Conservation (phyloP, 129 eudicot genomes). For the Flaveria robusta region DNA sequence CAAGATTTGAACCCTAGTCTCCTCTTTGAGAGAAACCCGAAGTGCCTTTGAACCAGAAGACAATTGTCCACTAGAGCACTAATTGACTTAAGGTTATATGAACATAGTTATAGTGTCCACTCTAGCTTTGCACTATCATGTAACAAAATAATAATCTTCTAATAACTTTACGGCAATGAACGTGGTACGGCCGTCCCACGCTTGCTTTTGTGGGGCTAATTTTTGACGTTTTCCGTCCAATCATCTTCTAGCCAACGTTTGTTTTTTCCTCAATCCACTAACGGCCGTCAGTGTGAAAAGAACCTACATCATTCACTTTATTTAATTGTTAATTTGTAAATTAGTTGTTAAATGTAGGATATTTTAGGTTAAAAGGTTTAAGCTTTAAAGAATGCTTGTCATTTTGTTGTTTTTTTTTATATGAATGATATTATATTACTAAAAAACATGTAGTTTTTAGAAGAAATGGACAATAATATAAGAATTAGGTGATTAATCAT, state of each 20-base stretch:
- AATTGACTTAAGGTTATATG: no score
- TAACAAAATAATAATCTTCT: background rate
- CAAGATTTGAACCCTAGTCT: no score
- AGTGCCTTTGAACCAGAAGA: no score
- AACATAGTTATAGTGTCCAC: background rate
- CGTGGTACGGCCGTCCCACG: slow-evolving; percentile 13
- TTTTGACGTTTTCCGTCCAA: slow-evolving; percentile 21
- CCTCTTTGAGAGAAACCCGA: no score
- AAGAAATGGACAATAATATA: background rate
- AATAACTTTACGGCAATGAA: background rate
- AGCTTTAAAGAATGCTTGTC: background rate
- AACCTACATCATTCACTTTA: slow-evolving; percentile 2
- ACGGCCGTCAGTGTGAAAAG: slow-evolving; percentile 24
- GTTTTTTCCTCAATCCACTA: slow-evolving; percentile 7
- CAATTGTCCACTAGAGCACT: no score
- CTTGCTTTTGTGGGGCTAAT: slow-evolving; percentile 7
- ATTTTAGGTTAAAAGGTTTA: background rate
- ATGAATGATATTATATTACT: no score
- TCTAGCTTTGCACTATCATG: background rate
- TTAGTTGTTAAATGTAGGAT: background rate
- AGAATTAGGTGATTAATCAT: background rate
- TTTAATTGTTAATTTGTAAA: background rate
- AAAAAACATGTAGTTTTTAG: no score
- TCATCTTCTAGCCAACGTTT: slow-evolving; percentile 13
- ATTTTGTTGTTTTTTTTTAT: background rate